Evolutionary conservation across 2,329 filamentous ascomycete genomes (phyloP).

Genomic region (Talaromyces piceae): DNA sequence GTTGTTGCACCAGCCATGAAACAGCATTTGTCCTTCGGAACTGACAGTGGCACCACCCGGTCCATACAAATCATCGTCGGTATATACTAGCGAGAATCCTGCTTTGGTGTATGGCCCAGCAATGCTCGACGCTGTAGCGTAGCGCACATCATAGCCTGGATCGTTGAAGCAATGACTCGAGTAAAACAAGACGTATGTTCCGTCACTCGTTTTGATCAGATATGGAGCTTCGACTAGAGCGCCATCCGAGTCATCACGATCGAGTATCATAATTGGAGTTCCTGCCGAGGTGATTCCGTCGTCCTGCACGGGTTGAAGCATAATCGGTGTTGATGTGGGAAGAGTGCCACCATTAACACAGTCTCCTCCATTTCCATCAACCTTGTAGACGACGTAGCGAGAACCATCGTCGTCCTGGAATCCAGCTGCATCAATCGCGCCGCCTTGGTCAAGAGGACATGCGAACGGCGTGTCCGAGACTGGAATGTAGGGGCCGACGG

Average conservation of each 20-base stretch:
- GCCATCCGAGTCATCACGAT: constrained; percentile 56
- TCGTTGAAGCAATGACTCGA: constrained; percentile 53
- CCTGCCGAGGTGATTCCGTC: constrained; percentile 50
- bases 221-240: constrained; percentile 57
- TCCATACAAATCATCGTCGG: constrained; percentile 22
- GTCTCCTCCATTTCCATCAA: constrained; percentile 55
- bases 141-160: constrained; percentile 52
- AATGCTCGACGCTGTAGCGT: constrained; percentile 42
- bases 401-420: constrained; percentile 50
- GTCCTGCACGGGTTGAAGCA: constrained; percentile 32
- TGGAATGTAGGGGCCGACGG: constrained; percentile 47
- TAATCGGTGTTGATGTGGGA: constrained; percentile 29
- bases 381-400: constrained; percentile 57
- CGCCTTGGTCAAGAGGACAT: constrained; percentile 48
- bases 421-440: constrained; percentile 56
- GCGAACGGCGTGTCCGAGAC: constrained; percentile 39
- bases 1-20: constrained; percentile 25
- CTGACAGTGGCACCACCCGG: constrained; percentile 28
- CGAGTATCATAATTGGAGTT: constrained; percentile 49
- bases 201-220: constrained; percentile 34
- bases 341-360: constrained; percentile 40
- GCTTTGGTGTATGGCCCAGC: constrained; percentile 33
- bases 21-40: constrained; percentile 26
- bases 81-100: constrained; percentile 26
- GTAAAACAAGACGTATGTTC: constrained; percentile 55